Evolutionary conservation across 1,139 yeast species (phyloP).

Genomic region (Sugiyamaella paludigena): DNA sequence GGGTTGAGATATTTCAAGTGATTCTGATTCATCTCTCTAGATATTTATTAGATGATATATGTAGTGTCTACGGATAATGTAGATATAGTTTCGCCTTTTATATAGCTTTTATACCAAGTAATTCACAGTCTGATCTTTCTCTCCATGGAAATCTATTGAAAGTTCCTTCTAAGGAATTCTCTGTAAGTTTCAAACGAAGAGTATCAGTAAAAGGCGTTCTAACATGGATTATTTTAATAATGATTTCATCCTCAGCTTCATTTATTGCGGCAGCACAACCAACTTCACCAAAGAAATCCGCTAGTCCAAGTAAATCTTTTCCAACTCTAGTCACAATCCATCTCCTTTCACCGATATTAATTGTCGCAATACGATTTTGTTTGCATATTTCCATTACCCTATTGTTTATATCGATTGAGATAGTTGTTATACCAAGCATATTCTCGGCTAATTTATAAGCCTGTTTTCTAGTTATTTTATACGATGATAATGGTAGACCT

Average conservation of each 20-base stretch:
- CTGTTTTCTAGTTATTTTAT: background rate
- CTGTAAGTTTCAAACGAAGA: conserved; percentile 1
- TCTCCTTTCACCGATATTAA: conserved; percentile 6
- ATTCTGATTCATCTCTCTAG: too few relatives aligned
- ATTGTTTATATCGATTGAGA: conserved; percentile 2
- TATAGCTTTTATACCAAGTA: conserved; percentile 4
- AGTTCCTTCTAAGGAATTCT: background rate
- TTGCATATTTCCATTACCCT: background rate
- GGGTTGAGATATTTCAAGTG: too few relatives aligned
- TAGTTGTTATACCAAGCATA: background rate
- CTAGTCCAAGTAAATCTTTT: conserved; percentile 4
- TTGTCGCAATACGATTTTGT: background rate
- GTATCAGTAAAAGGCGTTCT: conserved; percentile 6
- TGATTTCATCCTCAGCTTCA: conserved; percentile 1
- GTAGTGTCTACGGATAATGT: too few relatives aligned
- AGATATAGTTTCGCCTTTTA: too few relatives aligned
- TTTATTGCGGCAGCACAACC: conserved; percentile 9
- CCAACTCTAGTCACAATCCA: conserved; percentile 8
- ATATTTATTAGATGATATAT: too few relatives aligned
- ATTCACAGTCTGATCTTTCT: background rate
- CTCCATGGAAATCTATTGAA: conserved; percentile 6
- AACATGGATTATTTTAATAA: conserved; percentile 6
- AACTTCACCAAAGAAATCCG: conserved; percentile 9
- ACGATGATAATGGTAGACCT: background rate
- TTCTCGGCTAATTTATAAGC: conserved; percentile 7